Base-by-base conservation (phyloP, 768 basidiomycete species). In the Leccinum rimulosum region DNA sequence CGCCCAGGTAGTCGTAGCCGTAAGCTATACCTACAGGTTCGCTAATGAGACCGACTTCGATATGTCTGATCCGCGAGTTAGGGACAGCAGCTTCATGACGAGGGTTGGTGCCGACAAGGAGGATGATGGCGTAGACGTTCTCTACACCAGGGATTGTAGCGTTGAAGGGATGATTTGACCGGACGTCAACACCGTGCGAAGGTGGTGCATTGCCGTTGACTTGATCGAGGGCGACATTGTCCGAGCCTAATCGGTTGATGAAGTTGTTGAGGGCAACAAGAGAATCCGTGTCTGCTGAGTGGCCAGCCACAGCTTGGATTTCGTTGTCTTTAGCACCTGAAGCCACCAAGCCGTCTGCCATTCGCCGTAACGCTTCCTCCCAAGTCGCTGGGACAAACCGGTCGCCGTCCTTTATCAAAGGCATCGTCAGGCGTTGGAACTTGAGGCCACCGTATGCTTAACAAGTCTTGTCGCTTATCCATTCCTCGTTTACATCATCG, bases 391-490 rank as follows among this genome's bases (percentile, higher is more conserved):
- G 77, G 30, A 95, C 88, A 72, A 98, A 98, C 15, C 95, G 86
- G 71, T 95, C 93, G 17, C 91, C 95, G 56, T 87, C 80, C 72
- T 95, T 91, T 63, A 98, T 77, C 45, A 98, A 82, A 3, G 97
- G 97, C 0, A 87, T 88, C 4, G 95, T 98, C 66, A 99, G 79
- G 22, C 96, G 89, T 74, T 99, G 97, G 82, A 93, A 96, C 68
- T 86, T 86, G 33, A 99, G 83, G 9, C 97, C 97, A 68, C 98
- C 97, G 73, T 95, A 91, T 1, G 96, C 91, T 73, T 94, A 95
- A 57, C 97, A 91, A 2, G 96, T 95, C 83, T 99, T 99, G 82
- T 99, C 97, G 74, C 84, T 94, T 73, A 99, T 96, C 97, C 97
- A 98, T 74, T 99, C 97, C 79, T 99, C 97, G 74, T 99, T 99